Percentiles rank a stretch among this genome's conserved stretches.
phyloP scores from a whole-genome alignment of 1,284 basidiomycete genomes.

The Mycena citricolor region DNA sequence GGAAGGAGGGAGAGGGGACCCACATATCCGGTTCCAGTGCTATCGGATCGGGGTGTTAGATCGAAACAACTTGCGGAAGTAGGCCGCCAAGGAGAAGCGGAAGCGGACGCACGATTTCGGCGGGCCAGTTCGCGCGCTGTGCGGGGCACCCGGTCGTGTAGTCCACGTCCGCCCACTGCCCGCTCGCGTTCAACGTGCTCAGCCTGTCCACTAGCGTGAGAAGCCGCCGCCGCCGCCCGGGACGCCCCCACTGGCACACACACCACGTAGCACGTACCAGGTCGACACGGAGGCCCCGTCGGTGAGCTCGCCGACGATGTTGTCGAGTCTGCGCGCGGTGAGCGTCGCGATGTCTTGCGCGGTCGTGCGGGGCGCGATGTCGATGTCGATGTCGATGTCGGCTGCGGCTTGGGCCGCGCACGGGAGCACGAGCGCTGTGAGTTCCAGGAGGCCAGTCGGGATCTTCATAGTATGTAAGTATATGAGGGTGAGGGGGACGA shows the following conservation, averaged over 20 bases:
- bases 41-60: too few species aligned
- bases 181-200: slow-evolving; percentile 43
- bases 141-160: slow-evolving; percentile 60
- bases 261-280: slow-evolving; percentile 11
- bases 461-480: too few species aligned
- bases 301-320: slow-evolving; percentile 20
- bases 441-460: too few species aligned
- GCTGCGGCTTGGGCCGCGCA: too few species aligned
- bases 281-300: slow-evolving; percentile 17
- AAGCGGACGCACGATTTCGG: too few species aligned
- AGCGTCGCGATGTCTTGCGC: neutral
- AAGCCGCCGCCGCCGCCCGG: too few species aligned
- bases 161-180: slow-evolving; percentile 60
- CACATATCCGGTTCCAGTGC: slow-evolving; percentile 64
- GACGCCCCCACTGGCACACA: neutral
- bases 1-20: slow-evolving; percentile 20
- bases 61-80: too few species aligned
- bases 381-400: slow-evolving; percentile 17
- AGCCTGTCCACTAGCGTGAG: slow-evolving; percentile 35
- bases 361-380: too few species aligned
- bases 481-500: too few species aligned
- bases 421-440: too few species aligned
- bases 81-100: too few species aligned
- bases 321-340: slow-evolving; percentile 17
- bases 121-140: slow-evolving; percentile 66